Evolutionary conservation across 176 grass and related monocot genomes (phyloP).

Genomic region (Oryza glaberrima): DNA sequence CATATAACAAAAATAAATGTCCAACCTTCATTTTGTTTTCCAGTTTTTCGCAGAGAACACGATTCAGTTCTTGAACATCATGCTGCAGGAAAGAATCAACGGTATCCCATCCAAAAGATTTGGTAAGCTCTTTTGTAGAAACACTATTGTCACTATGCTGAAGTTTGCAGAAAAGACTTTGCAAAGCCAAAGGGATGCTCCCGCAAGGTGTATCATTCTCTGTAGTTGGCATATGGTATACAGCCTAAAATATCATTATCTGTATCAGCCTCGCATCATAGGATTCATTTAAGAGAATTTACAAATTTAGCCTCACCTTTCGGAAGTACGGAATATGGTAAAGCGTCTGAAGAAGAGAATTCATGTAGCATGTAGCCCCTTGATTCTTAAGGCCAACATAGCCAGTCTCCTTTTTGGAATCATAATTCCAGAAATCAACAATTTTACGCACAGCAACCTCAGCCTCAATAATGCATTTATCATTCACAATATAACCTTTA

Average conservation of each 20-base stretch:
- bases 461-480: slow-evolving; percentile 74
- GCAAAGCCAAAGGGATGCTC: slow-evolving; percentile 79
- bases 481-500: slow-evolving; percentile 77
- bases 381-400: slow-evolving; percentile 92
- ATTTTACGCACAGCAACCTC: slow-evolving; percentile 68
- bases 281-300: slow-evolving; percentile 26
- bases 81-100: slow-evolving; percentile 88
- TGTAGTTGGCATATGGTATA: slow-evolving; percentile 78
- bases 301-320: slow-evolving; percentile 53
- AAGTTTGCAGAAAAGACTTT: slow-evolving; percentile 89
- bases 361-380: slow-evolving; percentile 93
- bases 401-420: slow-evolving; percentile 80
- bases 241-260: slow-evolving; percentile 64
- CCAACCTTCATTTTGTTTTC: slow-evolving; percentile 90
- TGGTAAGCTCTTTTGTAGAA: slow-evolving; percentile 82
- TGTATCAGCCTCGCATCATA: slow-evolving; percentile 30
- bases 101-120: slow-evolving; percentile 87
- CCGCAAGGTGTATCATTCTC: slow-evolving; percentile 76
- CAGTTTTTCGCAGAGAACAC: slow-evolving; percentile 84
- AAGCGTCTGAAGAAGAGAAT: slow-evolving; percentile 83
- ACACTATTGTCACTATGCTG: slow-evolving; percentile 74
- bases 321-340: slow-evolving; percentile 77
- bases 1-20: slow-evolving; percentile 28
- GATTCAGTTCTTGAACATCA: slow-evolving; percentile 84
- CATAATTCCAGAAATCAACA: slow-evolving; percentile 72